Base-by-base conservation (phyloP, 768 basidiomycete genomes). In the Russula earlei region DNA sequence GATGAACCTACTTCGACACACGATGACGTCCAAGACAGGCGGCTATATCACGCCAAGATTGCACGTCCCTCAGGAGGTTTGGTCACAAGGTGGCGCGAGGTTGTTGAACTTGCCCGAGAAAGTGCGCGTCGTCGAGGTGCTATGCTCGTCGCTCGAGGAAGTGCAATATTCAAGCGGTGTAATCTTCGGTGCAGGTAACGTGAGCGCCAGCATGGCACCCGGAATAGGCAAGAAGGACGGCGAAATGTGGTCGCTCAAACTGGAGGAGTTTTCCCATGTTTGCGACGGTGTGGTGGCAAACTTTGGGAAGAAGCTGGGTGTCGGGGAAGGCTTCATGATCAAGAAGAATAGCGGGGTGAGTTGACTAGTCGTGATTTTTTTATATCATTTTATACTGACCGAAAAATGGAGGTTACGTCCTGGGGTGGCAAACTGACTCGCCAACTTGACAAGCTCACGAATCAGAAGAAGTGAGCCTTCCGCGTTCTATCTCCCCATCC, bases 81-180 rank as follows among this genome's bases (percentile, higher is more conserved):
- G 92, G 92, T 87, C 88, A 42, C 87, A 91, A 67, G 86, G 87
- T 27, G 91, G 91, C 40, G 88, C 86, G 29, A 93, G 92, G 68
- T 77, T 96, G 47, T 73, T 75, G 34, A 91, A 88, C 65, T 66
- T 92, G 33, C 78, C 82, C 48, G 90, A 93, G 64, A 94, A 96
- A 71, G 82, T 92, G 41, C 82, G 87, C 37, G 87, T 90, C 52
- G 83, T 95, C 38, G 84, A 84, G 55, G 81, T 91, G 49, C 72
- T 95, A 22, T 82, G 81, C 61, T 79, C 81, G 27, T 89, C 88
- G 27, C 73, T 94, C 61, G 87, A 91, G 60, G 86, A 91, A 50
- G 74, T 94, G 48, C 82, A 87, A 58, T 73, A 70, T 56, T 78
- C 77, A 58, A 91, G 87, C 59, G 78, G 77, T 29, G 85, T 87